phyloP scores from a whole-genome alignment of 2,329 filamentous ascomycete species.

The Paracamarosporium sp. region DNA sequence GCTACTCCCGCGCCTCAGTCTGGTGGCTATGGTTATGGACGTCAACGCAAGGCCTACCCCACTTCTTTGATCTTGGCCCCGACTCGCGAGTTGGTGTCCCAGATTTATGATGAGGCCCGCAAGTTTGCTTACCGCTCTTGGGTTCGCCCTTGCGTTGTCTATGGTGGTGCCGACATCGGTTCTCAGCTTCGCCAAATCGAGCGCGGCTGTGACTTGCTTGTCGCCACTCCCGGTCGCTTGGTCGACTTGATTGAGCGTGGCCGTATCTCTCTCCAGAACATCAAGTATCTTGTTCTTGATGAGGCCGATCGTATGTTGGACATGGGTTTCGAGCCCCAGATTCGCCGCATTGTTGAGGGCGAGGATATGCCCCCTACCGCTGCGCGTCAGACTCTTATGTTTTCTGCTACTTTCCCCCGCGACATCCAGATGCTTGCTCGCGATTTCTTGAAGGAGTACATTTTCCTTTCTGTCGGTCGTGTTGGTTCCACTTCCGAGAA shows the following conservation, averaged over 20 bases:
- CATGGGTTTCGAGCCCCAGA: conserved; percentile 99
- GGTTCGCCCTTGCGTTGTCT: conserved; percentile 98
- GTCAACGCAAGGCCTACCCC: conserved; percentile 96
- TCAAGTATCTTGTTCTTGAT: conserved; percentile 98
- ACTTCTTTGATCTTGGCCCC: conserved; percentile 95
- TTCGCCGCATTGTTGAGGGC: conserved; percentile 96
- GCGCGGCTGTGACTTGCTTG: conserved; percentile 93
- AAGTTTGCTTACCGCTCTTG: conserved; percentile 99
- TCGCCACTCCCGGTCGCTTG: conserved; percentile 95
- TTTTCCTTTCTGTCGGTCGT: conserved; percentile 98
- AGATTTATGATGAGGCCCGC: conserved; percentile 96
- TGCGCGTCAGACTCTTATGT: conserved; percentile 97
- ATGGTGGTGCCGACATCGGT: conserved; percentile 98
- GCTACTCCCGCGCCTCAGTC: conserved; percentile 67
- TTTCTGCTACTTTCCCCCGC: conserved; percentile 97
- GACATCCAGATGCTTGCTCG: conserved; percentile 99
- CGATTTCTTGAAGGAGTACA: conserved; percentile 98
- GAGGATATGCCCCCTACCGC: conserved; percentile 93
- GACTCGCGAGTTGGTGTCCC: conserved; percentile 96
- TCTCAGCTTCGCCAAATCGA: conserved; percentile 98
- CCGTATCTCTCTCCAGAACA: conserved; percentile 95
- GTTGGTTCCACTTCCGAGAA: conserved; percentile 99
- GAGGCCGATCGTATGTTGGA: conserved; percentile 99
- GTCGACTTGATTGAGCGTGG: conserved; percentile 98
- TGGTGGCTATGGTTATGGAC: conserved; percentile 74